Conservation (phyloP, 441 rosid genomes). For the Macaranga tanarius region DNA sequence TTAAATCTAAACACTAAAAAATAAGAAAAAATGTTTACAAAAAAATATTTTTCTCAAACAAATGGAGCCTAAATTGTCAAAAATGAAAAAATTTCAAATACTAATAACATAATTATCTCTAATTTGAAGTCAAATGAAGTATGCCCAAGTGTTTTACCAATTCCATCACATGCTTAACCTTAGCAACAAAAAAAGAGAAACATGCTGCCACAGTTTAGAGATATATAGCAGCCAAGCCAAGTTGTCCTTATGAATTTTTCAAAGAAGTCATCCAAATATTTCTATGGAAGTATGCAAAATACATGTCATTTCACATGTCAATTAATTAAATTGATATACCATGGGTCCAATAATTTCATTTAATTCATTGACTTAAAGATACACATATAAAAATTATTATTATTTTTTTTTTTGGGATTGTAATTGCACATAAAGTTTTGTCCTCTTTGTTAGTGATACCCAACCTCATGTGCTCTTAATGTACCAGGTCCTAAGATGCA, state of each 20-base stretch:
- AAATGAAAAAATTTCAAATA: no score
- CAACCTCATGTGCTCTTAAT: not conserved
- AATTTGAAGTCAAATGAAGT: no score
- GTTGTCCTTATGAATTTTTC: constrained; percentile 8
- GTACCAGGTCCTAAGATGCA: not conserved
- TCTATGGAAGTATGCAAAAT: not conserved
- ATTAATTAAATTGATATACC: constrained; percentile 1
- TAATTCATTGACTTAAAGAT: constrained; percentile 6
- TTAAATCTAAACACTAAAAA: no score
- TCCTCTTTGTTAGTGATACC: not conserved
- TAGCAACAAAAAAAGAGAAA: not conserved
- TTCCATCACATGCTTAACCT: not conserved
- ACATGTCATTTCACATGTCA: constrained; percentile 16
- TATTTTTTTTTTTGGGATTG: not conserved
- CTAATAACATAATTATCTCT: no score
- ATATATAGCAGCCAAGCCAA: not conserved
- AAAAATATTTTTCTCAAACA: no score
- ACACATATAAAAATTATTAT: no score
- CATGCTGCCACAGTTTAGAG: not conserved
- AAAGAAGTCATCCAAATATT: constrained; percentile 18
- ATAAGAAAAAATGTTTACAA: no score
- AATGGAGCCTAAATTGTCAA: no score
- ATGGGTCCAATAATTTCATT: constrained; percentile 10
- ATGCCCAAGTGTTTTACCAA: no score
- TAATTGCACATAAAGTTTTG: not conserved